Percentiles rank a stretch among this genome's conserved stretches.
Conservation (phyloP, 495 filamentous ascomycete species). For the Podospora australis region DNA sequence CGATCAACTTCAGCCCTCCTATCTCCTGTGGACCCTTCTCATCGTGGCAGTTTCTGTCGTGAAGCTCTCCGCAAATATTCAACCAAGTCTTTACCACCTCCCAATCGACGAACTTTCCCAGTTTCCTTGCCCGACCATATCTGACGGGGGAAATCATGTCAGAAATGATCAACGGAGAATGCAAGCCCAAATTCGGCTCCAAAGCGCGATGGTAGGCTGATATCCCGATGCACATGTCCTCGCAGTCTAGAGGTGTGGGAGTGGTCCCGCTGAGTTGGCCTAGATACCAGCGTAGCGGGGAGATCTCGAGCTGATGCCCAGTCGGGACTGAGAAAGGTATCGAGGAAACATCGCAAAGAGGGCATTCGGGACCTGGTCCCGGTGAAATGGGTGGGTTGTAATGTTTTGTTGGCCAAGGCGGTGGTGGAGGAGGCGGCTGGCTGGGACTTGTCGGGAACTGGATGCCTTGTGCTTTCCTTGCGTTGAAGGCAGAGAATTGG, state of each 20-base stretch:
- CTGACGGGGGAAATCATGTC: neutral
- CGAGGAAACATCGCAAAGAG: neutral
- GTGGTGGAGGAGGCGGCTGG: neutral
- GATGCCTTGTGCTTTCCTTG: too few species aligned
- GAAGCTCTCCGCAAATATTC: neutral
- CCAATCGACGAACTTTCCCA: neutral
- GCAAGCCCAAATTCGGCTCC: too few species aligned
- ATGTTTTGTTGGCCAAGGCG: neutral
- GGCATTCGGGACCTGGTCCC: neutral
- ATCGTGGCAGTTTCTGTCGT: neutral
- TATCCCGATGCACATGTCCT: neutral
- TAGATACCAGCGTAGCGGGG: neutral
- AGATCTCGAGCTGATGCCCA: neutral
- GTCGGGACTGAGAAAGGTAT: neutral
- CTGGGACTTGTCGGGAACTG: neutral
- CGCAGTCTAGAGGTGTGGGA: neutral
- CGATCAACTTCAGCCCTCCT: neutral
- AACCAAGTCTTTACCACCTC: neutral
- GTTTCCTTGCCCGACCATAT: neutral
- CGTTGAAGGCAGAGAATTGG: too few species aligned
- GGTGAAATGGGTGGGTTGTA: neutral
- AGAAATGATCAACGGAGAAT: neutral
- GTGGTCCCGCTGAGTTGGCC: neutral
- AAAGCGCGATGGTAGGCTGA: neutral
- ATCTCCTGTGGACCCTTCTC: neutral